These are phyloP conservation scores for Hyaloscypha finlandica DNA, from an alignment of 495 filamentous ascomycete species.

Conservation along the genomic window DNA sequence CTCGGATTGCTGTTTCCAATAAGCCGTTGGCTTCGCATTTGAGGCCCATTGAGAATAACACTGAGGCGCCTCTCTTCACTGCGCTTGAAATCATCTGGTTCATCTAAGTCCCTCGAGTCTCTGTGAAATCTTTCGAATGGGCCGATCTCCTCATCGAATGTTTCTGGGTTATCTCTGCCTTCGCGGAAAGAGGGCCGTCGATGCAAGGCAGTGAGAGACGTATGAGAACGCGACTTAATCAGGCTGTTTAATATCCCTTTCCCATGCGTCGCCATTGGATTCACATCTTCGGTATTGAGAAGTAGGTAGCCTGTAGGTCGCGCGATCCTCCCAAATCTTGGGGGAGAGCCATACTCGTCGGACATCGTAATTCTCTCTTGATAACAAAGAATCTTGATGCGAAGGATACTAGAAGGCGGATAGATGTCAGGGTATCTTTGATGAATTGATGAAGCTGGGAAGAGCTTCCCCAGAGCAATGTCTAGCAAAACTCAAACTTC, in stretches of 20 bases:
- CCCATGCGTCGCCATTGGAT: constrained; percentile 37
- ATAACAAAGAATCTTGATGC: background rate
- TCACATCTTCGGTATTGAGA: constrained; percentile 25
- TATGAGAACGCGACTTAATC: constrained; percentile 39
- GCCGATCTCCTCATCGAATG: constrained; percentile 16
- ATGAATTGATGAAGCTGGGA: background rate
- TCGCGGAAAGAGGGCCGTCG: constrained; percentile 19
- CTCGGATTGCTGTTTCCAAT: constrained; percentile 77
- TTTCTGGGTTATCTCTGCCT: constrained; percentile 8
- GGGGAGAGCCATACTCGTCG: constrained; percentile 21
- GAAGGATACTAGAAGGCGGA: background rate
- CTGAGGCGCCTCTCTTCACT: constrained; percentile 52
- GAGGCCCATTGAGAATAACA: constrained; percentile 60
- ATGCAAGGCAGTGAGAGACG: constrained; percentile 18
- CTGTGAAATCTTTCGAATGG: constrained; percentile 8
- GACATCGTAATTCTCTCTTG: background rate
- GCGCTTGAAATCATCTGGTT: constrained; percentile 25
- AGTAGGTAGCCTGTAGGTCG: constrained; percentile 27
- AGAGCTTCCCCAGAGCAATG: background rate
- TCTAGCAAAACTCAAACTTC: background rate
- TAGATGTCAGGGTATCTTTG: background rate
- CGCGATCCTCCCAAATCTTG: constrained; percentile 26
- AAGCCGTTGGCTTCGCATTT: constrained; percentile 75
- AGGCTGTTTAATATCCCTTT: constrained; percentile 39
- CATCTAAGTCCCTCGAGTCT: constrained; percentile 22